These are phyloP conservation scores for Candida sp. DNA, from an alignment of 1,139 yeast species.

Conservation along the genomic window DNA sequence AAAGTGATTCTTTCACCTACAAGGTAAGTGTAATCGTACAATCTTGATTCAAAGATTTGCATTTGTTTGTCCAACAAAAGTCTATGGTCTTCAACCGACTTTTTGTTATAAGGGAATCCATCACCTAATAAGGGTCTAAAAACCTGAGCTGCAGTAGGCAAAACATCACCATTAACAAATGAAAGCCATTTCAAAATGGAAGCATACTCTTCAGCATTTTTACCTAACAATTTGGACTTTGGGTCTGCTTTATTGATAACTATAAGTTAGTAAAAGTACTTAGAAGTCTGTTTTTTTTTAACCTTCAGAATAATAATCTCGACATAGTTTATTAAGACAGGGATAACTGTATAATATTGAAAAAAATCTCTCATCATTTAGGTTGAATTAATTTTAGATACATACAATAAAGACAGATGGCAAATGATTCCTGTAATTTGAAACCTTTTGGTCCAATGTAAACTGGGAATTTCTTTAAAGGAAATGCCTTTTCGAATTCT, in stretches of 20 bases:
- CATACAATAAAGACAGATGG: slow-evolving; percentile 54
- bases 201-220: slow-evolving; percentile 65
- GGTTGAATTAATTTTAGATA: slow-evolving; percentile 10
- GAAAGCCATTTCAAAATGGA: slow-evolving; percentile 80
- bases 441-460: slow-evolving; percentile 79
- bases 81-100: slow-evolving; percentile 50
- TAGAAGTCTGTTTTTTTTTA: slow-evolving; percentile 10
- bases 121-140: slow-evolving; percentile 35
- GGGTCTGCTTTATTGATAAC: slow-evolving; percentile 28
- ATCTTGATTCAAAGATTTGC: slow-evolving; percentile 58
- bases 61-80: slow-evolving; percentile 38
- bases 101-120: slow-evolving; percentile 62
- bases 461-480: slow-evolving; percentile 74
- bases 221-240: slow-evolving; percentile 52
- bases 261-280: slow-evolving; percentile 19
- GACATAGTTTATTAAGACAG: slow-evolving; percentile 85
- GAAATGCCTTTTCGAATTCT: slow-evolving; percentile 55
- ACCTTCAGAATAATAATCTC: slow-evolving; percentile 38
- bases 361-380: slow-evolving; percentile 55
- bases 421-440: slow-evolving; percentile 77
- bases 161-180: slow-evolving; percentile 68
- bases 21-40: slow-evolving; percentile 76
- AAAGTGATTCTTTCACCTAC: slow-evolving; percentile 88
- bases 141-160: slow-evolving; percentile 36
- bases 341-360: slow-evolving; percentile 73